Evolutionary conservation across 805 yeast species (phyloP), one percentile per base, ranked within the genome.

Genomic region (Saccharomycopsis microspora): DNA sequence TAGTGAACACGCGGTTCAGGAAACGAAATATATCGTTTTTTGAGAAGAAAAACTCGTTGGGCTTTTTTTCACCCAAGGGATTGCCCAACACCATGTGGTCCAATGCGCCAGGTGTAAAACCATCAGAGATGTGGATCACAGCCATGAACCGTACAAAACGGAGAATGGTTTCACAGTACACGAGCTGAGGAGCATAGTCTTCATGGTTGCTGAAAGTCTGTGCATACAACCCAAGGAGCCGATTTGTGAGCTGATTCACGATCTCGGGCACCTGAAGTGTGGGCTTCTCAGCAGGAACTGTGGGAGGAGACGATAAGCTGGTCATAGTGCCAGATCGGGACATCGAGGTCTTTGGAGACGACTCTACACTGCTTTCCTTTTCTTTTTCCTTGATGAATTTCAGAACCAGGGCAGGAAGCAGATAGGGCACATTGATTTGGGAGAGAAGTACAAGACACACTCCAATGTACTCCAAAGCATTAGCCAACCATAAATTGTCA

Each of bases 401-500:
- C 19, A 47, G 11, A 19, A 51, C 32, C 50, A 58, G 56, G 42
- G 69, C 63, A 4, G 75, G 75, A 38, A 75, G 57, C 45, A 70
- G 77, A 49, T 71, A 73, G 0, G 80, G 73, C 2, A 70, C 65
- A 31, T 73, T 78, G 10, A 82, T 60, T 55, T 69, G 78, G 8
- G 81, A 70, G 43, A 85, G 66, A 46, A 88, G 61, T 4, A 82
- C 61, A 39, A 82, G 61, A 50, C 85, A 75, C 1, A 85, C 77
- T 0, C 82, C 83, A 7, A 88, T 65, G 0, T 89, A 86, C 56
- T 88, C 96, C n/a, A 90, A 60, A 0, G 96, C 78, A 32, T 90
- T 81, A 0, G 82, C 97, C 9, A 86, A 69, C 97, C 97, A 93
- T 5, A 93, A 65, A 56, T 75, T 74, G 60, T 93, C 98, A 44